A percentile compares a stretch with the other conserved stretches of the same genome.
These are phyloP conservation scores for Nannochloris sp. DNA, from an alignment of 139 green algal genomes.

Conservation along the genomic window DNA sequence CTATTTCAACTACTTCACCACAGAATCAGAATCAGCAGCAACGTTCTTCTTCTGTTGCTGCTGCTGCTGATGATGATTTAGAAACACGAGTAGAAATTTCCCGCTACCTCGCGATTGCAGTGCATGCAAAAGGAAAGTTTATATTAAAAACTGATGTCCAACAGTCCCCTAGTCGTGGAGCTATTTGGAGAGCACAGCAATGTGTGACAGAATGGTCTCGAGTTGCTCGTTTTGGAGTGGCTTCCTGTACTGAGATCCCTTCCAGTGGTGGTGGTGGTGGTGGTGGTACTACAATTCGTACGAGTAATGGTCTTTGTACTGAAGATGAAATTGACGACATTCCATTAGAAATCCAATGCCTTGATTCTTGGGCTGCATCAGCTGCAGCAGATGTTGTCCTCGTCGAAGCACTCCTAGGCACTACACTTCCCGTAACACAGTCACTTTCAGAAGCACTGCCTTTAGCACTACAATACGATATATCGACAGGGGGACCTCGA, in stretches of 20 bases:
- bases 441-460: slow-evolving; percentile 32
- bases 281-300: too few relatives aligned
- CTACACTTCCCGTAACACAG: slow-evolving; percentile 33
- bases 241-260: background rate
- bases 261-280: too few relatives aligned
- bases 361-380: slow-evolving; percentile 51
- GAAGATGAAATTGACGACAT: too few relatives aligned
- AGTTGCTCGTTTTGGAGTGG: slow-evolving; percentile 36
- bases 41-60: too few relatives aligned
- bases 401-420: slow-evolving; percentile 53
- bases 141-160: slow-evolving; percentile 57
- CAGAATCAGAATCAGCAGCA: too few relatives aligned
- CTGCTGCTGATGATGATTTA: too few relatives aligned
- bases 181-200: slow-evolving; percentile 50
- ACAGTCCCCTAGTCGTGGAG: slow-evolving; percentile 40
- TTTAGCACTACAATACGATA: background rate
- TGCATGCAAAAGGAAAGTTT: slow-evolving; percentile 57
- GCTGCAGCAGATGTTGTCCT: slow-evolving; percentile 58
- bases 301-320: too few relatives aligned
- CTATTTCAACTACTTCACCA: too few relatives aligned
- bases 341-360: slow-evolving; percentile 34
- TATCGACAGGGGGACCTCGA: background rate
- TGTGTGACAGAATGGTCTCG: slow-evolving; percentile 64
- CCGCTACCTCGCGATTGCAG: slow-evolving; percentile 37
- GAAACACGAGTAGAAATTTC: too few relatives aligned